phyloP scores from a whole-genome alignment of 2,329 filamentous ascomycete genomes.

The Pseudogymnoascus sp. region DNA sequence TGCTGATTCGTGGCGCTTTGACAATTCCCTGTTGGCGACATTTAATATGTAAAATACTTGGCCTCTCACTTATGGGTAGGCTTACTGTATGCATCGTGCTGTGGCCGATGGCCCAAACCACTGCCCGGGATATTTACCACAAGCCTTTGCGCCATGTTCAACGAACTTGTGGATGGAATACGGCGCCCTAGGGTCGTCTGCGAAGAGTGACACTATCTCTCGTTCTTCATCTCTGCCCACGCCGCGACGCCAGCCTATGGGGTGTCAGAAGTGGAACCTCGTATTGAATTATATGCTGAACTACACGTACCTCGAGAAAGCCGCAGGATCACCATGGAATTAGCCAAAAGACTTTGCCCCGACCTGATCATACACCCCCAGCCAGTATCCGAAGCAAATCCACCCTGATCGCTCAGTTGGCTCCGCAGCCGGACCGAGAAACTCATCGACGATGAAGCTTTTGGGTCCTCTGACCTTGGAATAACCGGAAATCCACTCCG shows the following conservation, averaged over 20 bases:
- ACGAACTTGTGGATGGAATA: slow-evolving; percentile 97
- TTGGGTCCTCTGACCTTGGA: slow-evolving; percentile 66
- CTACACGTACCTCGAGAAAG: slow-evolving; percentile 64
- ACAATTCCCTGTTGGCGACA: slow-evolving; percentile 55
- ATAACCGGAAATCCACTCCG: slow-evolving; percentile 80
- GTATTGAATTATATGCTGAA: background rate
- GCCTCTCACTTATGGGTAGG: slow-evolving; percentile 14
- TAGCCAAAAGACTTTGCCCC: slow-evolving; percentile 86
- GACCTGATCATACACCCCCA: slow-evolving; percentile 99
- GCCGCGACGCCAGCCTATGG: slow-evolving; percentile 66
- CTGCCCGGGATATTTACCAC: slow-evolving; percentile 90
- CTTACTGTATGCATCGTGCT: slow-evolving; percentile 86
- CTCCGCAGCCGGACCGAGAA: slow-evolving; percentile 77
- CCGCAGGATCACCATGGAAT: slow-evolving; percentile 63
- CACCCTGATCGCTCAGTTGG: slow-evolving; percentile 67
- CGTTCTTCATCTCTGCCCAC: slow-evolving; percentile 53
- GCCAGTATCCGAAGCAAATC: slow-evolving; percentile 87
- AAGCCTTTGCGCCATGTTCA: slow-evolving; percentile 73
- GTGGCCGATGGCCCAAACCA: slow-evolving; percentile 99
- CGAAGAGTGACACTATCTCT: slow-evolving; percentile 70
- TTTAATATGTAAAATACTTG: slow-evolving; percentile 16
- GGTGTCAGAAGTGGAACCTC: slow-evolving; percentile 20
- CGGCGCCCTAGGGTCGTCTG: slow-evolving; percentile 75
- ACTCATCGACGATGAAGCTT: slow-evolving; percentile 64
- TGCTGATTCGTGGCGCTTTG: slow-evolving; percentile 53